These are phyloP conservation scores for Colletotrichum lentis DNA, from an alignment of 2,329 filamentous ascomycete species.

Conservation along the genomic window DNA sequence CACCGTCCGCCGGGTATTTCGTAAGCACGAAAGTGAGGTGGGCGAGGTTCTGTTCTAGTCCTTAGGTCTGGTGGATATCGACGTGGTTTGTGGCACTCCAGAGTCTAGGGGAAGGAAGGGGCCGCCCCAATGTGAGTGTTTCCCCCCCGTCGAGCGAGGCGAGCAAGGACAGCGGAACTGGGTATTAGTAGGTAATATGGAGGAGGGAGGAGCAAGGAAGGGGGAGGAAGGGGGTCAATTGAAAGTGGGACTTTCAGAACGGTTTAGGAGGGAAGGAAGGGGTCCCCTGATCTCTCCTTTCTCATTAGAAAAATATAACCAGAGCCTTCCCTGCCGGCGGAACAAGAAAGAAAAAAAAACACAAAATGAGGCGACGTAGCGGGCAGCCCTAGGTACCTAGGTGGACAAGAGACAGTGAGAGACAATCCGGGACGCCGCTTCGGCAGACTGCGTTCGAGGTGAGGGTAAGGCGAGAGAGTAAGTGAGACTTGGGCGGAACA, in stretches of 20 bases:
- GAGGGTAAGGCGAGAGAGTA: not conserved
- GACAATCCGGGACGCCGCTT: conserved; percentile 4
- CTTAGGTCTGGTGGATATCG: conserved; percentile 15
- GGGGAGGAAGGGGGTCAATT: not conserved
- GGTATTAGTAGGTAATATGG: not conserved
- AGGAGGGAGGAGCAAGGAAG: conserved; percentile 7
- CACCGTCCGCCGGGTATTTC: not conserved
- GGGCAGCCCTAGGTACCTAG: not conserved
- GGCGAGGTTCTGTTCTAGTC: not conserved
- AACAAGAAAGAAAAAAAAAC: conserved; percentile 16
- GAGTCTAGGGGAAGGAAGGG: conserved; percentile 19
- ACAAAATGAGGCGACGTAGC: conserved; percentile 8
- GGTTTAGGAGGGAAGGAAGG: conserved; percentile 32
- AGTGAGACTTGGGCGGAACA: conserved; percentile 5
- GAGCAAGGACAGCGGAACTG: not conserved
- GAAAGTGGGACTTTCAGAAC: conserved; percentile 28
- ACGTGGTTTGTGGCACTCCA: conserved; percentile 26
- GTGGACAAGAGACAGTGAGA: not conserved
- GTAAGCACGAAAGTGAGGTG: not conserved
- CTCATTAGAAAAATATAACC: conserved; percentile 16
- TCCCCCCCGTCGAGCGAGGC: conserved; percentile 5
- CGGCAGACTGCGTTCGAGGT: conserved; percentile 3
- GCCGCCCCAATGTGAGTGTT: conserved; percentile 17
- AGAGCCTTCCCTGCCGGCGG: conserved; percentile 26
- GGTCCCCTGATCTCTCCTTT: conserved; percentile 34